phyloP scores from a whole-genome alignment of 2,329 filamentous ascomycete genomes.

The Colletotrichum theobromicola region DNA sequence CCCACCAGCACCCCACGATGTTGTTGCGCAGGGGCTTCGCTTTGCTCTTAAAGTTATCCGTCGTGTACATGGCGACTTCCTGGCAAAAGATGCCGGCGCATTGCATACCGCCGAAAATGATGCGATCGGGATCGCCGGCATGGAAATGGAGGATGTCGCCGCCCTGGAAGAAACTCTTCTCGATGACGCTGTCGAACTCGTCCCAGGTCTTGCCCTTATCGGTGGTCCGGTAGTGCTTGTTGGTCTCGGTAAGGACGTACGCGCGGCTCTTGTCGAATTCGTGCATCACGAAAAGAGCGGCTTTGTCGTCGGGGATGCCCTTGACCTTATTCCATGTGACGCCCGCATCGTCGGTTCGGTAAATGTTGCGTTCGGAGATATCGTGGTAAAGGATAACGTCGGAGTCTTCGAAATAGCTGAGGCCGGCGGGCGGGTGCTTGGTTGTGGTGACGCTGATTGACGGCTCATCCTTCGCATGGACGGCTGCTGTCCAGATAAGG shows the following conservation, averaged over 20 bases:
- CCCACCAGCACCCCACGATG: constrained; percentile 85
- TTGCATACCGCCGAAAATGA: constrained; percentile 81
- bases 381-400: constrained; percentile 82
- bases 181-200: constrained; percentile 68
- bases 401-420: constrained; percentile 92
- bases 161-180: constrained; percentile 57
- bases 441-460: constrained; percentile 70
- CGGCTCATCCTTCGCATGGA: constrained; percentile 67
- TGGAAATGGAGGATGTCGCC: constrained; percentile 73
- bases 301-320: constrained; percentile 67
- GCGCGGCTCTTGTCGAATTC: constrained; percentile 80
- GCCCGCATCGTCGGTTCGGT: constrained; percentile 82
- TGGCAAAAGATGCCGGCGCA: constrained; percentile 70
- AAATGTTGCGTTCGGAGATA: constrained; percentile 65
- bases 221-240: constrained; percentile 80
- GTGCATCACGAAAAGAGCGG: constrained; percentile 73
- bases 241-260: constrained; percentile 74
- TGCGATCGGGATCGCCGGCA: constrained; percentile 80
- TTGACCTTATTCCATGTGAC: constrained; percentile 73
- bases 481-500: constrained; percentile 41
- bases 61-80: constrained; percentile 75
- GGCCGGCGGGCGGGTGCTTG: constrained; percentile 66
- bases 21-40: constrained; percentile 69
- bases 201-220: constrained; percentile 85
- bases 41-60: constrained; percentile 78